Conservation (phyloP, 2,329 filamentous ascomycete genomes). For the Fusarium sp. region DNA sequence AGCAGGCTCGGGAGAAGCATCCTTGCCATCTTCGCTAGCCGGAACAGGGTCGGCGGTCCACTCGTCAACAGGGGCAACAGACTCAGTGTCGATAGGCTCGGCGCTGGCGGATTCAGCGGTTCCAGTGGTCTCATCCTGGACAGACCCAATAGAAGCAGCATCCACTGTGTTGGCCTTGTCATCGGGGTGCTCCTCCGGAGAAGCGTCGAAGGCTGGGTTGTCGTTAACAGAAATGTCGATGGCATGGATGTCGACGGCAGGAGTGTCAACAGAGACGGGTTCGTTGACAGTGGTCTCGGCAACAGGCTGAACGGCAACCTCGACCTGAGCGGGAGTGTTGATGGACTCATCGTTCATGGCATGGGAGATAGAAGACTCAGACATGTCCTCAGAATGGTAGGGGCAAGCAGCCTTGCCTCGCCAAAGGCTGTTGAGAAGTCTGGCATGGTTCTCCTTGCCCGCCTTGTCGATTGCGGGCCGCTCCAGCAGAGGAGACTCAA, state of each 20-base stretch:
- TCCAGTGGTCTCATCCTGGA: background rate
- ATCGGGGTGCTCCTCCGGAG: too few species aligned
- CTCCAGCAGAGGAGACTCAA: slow-evolving; percentile 36
- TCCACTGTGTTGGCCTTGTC: too few species aligned
- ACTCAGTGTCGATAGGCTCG: background rate
- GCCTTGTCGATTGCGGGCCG: background rate
- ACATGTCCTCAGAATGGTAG: slow-evolving; percentile 1
- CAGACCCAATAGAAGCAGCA: background rate
- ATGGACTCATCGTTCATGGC: background rate
- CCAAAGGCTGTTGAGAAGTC: slow-evolving; percentile 19
- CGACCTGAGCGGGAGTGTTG: too few species aligned
- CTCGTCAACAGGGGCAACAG: background rate
- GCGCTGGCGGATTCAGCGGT: background rate
- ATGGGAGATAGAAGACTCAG: background rate
- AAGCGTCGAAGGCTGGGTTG: too few species aligned
- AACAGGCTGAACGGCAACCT: background rate
- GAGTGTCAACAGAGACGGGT: background rate
- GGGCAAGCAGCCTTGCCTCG: slow-evolving; percentile 18
- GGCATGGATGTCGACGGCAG: background rate
- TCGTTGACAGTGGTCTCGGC: too few species aligned
- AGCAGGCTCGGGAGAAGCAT: background rate
- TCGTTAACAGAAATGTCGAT: background rate
- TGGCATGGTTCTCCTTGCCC: background rate
- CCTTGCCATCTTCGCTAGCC: background rate
- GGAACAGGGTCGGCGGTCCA: background rate